A percentile compares a stretch with the other conserved stretches of the same genome.
Evolutionary conservation across 306 rosid species (phyloP).

Genomic region (Hylodesmum podocarpum): DNA sequence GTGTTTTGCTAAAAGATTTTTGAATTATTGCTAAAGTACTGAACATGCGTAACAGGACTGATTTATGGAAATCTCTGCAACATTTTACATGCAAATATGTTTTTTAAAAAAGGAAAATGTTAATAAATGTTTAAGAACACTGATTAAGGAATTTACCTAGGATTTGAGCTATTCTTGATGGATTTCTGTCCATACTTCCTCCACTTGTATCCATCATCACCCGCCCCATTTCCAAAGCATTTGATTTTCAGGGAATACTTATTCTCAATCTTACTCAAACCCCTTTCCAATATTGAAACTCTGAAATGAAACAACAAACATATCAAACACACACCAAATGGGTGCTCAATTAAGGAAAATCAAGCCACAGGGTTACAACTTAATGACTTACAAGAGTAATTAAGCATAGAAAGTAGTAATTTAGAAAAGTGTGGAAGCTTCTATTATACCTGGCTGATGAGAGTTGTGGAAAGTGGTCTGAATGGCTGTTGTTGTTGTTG

Average conservation of each 20-base stretch:
- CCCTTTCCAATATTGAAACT: constrained; percentile 61
- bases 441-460: constrained; percentile 51
- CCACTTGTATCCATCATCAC: constrained; percentile 96
- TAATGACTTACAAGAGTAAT: too few relatives aligned
- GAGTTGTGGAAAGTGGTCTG: constrained; percentile 44
- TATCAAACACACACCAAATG: background rate
- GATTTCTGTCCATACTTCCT: constrained; percentile 93
- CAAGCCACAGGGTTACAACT: background rate
- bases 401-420: background rate
- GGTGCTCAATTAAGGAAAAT: background rate
- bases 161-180: constrained; percentile 88
- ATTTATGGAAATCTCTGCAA: background rate
- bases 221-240: constrained; percentile 72
- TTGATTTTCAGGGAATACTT: constrained; percentile 84
- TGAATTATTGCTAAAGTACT: background rate
- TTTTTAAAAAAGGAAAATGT: too few relatives aligned
- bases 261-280: constrained; percentile 68
- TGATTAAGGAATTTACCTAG: constrained; percentile 70
- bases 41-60: background rate
- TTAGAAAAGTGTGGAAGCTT: background rate
- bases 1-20: background rate
- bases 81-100: background rate
- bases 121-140: too few relatives aligned
- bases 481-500: too few relatives aligned
- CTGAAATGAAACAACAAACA: constrained; percentile 36